Conservation (phyloP, 2,329 filamentous ascomycete species). For the Clarireedia paspali region DNA sequence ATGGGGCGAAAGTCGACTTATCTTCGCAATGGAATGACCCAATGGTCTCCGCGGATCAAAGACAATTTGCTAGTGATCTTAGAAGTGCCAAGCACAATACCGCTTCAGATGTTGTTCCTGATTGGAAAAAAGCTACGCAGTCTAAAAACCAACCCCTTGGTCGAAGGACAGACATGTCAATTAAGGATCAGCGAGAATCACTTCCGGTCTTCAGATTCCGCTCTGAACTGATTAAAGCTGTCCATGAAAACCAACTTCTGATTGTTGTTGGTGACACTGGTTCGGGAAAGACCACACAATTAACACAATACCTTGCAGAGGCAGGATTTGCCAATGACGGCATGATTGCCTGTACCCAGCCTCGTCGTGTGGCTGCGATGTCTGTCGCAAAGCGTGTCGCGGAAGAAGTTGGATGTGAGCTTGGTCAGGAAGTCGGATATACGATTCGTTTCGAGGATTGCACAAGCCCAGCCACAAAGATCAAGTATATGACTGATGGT, state of each 20-base stretch:
- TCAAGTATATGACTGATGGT: slow-evolving; percentile 99
- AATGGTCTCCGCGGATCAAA: slow-evolving; percentile 78
- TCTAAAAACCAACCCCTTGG: slow-evolving; percentile 75
- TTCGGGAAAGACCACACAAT: slow-evolving; percentile 98
- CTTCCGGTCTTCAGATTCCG: slow-evolving; percentile 87
- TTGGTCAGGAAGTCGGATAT: slow-evolving; percentile 95
- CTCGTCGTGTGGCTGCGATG: slow-evolving; percentile 96
- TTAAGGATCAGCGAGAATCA: slow-evolving; percentile 88
- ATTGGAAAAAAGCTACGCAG: slow-evolving; percentile 84
- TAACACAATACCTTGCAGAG: slow-evolving; percentile 95
- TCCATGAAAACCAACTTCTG: slow-evolving; percentile 89
- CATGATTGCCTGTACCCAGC: slow-evolving; percentile 94
- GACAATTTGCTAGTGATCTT: slow-evolving; percentile 83
- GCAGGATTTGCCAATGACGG: slow-evolving; percentile 89
- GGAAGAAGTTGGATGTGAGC: slow-evolving; percentile 86
- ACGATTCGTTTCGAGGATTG: slow-evolving; percentile 98
- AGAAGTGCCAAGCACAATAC: slow-evolving; percentile 56
- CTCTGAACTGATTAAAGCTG: slow-evolving; percentile 77
- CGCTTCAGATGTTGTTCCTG: slow-evolving; percentile 63
- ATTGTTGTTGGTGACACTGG: slow-evolving; percentile 99
- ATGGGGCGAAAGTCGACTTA: slow-evolving; percentile 71
- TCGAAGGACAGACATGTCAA: slow-evolving; percentile 82
- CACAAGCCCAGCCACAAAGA: slow-evolving; percentile 77
- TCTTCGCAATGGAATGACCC: slow-evolving; percentile 94
- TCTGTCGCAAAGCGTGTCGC: slow-evolving; percentile 97